Percentiles rank a stretch among this genome's conserved stretches.
phyloP scores from a whole-genome alignment of 495 filamentous ascomycete genomes.

The Neurospora sp. region DNA sequence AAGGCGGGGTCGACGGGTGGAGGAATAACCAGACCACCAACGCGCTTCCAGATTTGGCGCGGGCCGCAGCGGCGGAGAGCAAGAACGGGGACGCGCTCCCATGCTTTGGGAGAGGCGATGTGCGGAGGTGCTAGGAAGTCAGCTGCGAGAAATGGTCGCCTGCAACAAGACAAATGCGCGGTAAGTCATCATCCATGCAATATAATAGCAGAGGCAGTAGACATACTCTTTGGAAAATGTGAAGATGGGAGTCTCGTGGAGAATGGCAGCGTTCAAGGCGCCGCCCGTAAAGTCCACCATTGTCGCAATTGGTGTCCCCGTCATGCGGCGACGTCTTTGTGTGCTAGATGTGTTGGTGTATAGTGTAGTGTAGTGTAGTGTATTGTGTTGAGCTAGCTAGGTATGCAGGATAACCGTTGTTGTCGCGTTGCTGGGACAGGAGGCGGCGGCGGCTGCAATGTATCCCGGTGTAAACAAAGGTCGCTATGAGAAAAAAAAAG shows the following conservation, averaged over 20 bases:
- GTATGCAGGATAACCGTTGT: neutral
- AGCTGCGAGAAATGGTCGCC: constrained; percentile 13
- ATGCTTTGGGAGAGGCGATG: constrained; percentile 13
- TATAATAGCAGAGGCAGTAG: neutral
- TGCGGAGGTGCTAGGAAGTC: constrained; percentile 12
- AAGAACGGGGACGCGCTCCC: constrained; percentile 22
- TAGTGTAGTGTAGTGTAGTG: neutral
- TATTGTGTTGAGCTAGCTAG: neutral
- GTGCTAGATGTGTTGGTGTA: neutral
- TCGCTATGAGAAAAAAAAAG: neutral
- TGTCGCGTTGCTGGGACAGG: neutral
- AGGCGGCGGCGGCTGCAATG: neutral
- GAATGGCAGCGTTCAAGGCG: neutral
- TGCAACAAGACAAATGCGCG: neutral
- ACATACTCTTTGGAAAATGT: neutral
- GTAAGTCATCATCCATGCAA: neutral
- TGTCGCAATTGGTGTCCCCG: neutral
- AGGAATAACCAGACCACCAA: constrained; percentile 7
- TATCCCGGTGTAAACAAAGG: neutral
- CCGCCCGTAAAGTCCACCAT: neutral
- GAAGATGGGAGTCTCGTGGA: neutral
- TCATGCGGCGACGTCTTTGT: neutral
- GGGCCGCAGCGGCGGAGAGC: constrained; percentile 5
- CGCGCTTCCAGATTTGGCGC: constrained; percentile 25
- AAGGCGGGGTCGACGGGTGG: constrained; percentile 1